Evolutionary conservation across 2,329 filamentous ascomycete genomes (phyloP).

Genomic region (Apiospora malaysiana): DNA sequence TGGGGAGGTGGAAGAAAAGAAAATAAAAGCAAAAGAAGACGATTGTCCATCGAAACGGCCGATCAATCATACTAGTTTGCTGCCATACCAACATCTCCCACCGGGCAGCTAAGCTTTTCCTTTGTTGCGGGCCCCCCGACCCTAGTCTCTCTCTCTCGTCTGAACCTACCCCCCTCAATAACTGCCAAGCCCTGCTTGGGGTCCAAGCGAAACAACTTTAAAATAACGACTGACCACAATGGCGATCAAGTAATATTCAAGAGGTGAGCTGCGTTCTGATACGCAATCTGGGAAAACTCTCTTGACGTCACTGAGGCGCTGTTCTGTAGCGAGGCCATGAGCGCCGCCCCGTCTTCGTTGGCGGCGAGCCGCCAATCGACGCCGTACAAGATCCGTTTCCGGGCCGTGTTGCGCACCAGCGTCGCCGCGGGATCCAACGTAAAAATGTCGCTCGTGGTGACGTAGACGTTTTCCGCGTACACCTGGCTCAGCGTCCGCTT

Average conservation of each 20-base stretch:
- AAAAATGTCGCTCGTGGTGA: slow-evolving; percentile 59
- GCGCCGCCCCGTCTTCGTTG: slow-evolving; percentile 53
- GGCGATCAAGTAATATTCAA: slow-evolving; percentile 35
- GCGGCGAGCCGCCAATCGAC: slow-evolving; percentile 61
- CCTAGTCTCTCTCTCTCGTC: no score
- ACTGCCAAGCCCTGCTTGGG: background rate
- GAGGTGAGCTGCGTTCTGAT: slow-evolving; percentile 50
- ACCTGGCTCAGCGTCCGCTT: slow-evolving; percentile 49
- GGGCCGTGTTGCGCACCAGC: slow-evolving; percentile 46
- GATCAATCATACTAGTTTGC: background rate
- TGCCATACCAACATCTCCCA: background rate
- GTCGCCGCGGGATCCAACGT: slow-evolving; percentile 51
- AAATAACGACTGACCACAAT: background rate
- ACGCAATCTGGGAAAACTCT: slow-evolving; percentile 53
- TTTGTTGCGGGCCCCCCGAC: background rate
- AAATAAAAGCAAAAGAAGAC: background rate
- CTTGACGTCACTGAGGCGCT: slow-evolving; percentile 55
- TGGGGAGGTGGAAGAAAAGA: background rate
- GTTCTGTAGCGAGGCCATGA: slow-evolving; percentile 50
- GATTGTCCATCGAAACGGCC: background rate
- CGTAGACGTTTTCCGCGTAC: slow-evolving; percentile 59
- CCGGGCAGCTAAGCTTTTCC: background rate
- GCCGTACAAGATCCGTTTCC: slow-evolving; percentile 57
- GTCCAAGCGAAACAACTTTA: background rate
- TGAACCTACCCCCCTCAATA: no score